Conservation (phyloP, 2,329 filamentous ascomycete species). For the Chaetomiaceae sp. region DNA sequence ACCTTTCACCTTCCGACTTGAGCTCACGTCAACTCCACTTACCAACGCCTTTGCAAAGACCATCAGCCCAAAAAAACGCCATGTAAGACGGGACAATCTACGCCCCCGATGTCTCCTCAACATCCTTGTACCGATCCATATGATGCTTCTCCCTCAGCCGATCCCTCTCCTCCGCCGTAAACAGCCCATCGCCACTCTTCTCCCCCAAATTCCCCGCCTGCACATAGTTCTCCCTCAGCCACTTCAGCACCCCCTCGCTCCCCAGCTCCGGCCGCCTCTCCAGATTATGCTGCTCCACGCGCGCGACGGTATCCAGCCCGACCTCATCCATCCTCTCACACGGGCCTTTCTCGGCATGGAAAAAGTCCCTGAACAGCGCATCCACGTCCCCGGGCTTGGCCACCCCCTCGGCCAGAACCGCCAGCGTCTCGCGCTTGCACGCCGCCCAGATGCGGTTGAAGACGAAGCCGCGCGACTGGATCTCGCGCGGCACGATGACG, state of each 20-base stretch:
- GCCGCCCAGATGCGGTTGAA: constrained; percentile 37
- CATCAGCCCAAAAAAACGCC: not conserved
- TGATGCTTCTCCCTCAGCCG: constrained; percentile 24
- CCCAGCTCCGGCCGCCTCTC: constrained; percentile 19
- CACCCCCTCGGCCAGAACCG: constrained; percentile 31
- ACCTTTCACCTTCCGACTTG: not conserved
- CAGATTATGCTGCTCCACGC: constrained; percentile 29
- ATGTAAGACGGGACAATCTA: constrained; percentile 2
- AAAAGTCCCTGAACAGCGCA: constrained; percentile 31
- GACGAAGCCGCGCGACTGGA: constrained; percentile 33
- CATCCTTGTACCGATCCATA: constrained; percentile 14
- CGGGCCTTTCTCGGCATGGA: constrained; percentile 30
- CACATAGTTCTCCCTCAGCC: constrained; percentile 30
- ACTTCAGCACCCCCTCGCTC: constrained; percentile 20
- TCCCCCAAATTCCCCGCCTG: constrained; percentile 28
- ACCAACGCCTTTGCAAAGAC: not conserved
- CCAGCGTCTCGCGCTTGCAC: constrained; percentile 34
- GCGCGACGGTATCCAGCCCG: constrained; percentile 32
- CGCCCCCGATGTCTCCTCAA: constrained; percentile 27
- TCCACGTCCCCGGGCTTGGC: constrained; percentile 33
- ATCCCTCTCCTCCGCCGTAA: constrained; percentile 26
- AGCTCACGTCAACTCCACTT: too few species aligned
- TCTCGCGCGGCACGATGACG: constrained; percentile 25
- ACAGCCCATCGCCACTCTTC: constrained; percentile 31
- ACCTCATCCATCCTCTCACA: constrained; percentile 35